A percentile compares a stretch with the other conserved stretches of the same genome.
Evolutionary conservation across 768 basidiomycete genomes (phyloP).

Genomic region (Hydnomerulius pinastri): DNA sequence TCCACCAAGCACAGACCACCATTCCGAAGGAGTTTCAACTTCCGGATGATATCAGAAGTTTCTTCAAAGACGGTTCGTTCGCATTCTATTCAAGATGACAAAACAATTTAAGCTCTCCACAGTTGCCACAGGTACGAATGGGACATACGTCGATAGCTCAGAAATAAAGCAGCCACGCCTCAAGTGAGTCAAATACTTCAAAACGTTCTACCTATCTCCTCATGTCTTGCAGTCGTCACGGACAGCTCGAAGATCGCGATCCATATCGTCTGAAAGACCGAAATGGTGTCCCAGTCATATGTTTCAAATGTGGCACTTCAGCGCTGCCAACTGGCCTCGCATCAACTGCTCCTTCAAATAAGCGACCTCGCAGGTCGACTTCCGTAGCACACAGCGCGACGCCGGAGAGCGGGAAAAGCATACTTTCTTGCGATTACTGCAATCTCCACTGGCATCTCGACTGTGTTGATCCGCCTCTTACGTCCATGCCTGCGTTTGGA

Average conservation of each 20-base stretch:
- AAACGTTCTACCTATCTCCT: background rate
- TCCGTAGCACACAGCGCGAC: conserved; percentile 37
- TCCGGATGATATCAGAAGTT: conserved; percentile 78
- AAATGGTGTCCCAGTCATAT: conserved; percentile 81
- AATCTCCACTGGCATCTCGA: conserved; percentile 95
- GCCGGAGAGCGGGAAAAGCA: conserved; percentile 65
- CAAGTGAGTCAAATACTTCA: conserved; percentile 59
- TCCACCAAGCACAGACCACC: conserved; percentile 63
- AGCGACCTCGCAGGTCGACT: conserved; percentile 54
- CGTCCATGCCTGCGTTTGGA: conserved; percentile 79
- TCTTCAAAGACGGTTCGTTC: conserved; percentile 83
- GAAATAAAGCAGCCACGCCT: conserved; percentile 74
- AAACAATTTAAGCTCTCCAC: conserved; percentile 20
- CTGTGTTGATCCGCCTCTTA: conserved; percentile 89
- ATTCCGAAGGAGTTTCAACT: conserved; percentile 85
- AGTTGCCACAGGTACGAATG: conserved; percentile 82
- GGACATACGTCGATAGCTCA: conserved; percentile 81
- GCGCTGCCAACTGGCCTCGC: conserved; percentile 61
- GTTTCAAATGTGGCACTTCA: conserved; percentile 86
- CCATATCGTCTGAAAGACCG: conserved; percentile 83
- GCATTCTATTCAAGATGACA: conserved; percentile 7
- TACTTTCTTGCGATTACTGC: conserved; percentile 96
- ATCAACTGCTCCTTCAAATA: conserved; percentile 53
- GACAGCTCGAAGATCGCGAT: conserved; percentile 90
- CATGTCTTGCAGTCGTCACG: conserved; percentile 62